Base-by-base conservation (phyloP, 164 flowering plant species). In the Magnolia kwangsiensis region DNA sequence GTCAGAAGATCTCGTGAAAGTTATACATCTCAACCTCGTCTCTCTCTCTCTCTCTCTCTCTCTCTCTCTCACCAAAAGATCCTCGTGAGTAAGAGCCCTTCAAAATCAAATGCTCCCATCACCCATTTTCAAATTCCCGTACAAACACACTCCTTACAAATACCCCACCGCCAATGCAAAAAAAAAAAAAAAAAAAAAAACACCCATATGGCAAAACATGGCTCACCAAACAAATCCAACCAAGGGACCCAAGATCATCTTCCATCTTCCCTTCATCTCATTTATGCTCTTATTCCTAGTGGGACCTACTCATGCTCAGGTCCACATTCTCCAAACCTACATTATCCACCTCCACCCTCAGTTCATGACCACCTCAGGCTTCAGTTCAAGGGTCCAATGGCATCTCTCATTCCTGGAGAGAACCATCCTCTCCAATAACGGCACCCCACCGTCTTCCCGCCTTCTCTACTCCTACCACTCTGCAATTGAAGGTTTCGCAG, bases 401-500 rank as follows among this genome's bases (percentile, higher is more conserved):
- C 95, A 94, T 81, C 87, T 85, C 64, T 90, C 95, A 0, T 82
- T 90, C 73, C 89, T 91, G 19, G 73, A 85, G 51, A 79, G 78
- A 29, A 74, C 84, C 49, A 21, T 89, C 71, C 69, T 83, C 4
- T 59, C 75, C 1, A 20, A 69, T 50, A 2, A 19, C 45, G 87
- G 83, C 1, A 63, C 14, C 13, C 65, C 83, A 71, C 80, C 86
- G 23, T 81, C 89, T 51, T 83, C 89, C 8, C 90, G 95, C 13
- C 84, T 92, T 72, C 85, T 92, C 23, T 94, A 92, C 81, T 91
- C 97, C 6, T 94, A 94, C 75, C 69, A 51, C 51, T 81, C 91
- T 18, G 89, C 92, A 66, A 87, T 94, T 83, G 94, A 88, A 78
- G 98, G 98, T 14, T 94, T 92, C 68, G 90, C 98, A 7, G 98